phyloP scores from a whole-genome alignment of 768 basidiomycete genomes.

The Pholiota conissans region DNA sequence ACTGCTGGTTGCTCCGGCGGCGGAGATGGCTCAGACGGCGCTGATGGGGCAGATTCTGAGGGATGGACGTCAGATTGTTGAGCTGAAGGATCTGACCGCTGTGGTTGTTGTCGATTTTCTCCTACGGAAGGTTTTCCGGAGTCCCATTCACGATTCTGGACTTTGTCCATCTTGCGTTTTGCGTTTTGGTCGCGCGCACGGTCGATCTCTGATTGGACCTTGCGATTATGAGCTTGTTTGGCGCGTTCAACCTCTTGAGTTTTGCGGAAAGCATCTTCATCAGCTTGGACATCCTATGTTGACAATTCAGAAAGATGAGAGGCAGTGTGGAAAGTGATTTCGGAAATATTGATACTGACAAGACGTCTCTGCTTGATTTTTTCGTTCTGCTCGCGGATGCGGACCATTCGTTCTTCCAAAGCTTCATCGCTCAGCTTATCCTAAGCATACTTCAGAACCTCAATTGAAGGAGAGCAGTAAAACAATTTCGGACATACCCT shows the following conservation, averaged over 20 bases:
- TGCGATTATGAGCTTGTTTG: conserved; percentile 56
- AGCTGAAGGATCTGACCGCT: background rate
- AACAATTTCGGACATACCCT: conserved; percentile 42
- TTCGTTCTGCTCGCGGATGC: conserved; percentile 72
- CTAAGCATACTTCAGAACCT: conserved; percentile 31
- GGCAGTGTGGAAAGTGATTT: conserved; percentile 7
- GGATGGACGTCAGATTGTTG: background rate
- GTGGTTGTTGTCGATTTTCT: background rate
- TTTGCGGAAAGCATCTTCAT: conserved; percentile 77
- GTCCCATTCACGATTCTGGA: conserved; percentile 82
- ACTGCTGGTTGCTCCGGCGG: background rate
- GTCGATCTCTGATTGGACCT: conserved; percentile 69
- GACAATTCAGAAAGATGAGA: conserved; percentile 1
- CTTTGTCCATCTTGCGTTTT: conserved; percentile 79
- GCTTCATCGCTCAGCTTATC: conserved; percentile 71
- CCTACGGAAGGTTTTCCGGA: conserved; percentile 52
- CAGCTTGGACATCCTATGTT: conserved; percentile 73
- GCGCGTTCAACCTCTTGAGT: conserved; percentile 64
- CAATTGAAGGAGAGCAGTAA: background rate
- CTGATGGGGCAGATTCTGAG: background rate
- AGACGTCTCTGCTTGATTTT: conserved; percentile 70
- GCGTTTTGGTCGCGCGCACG: conserved; percentile 77
- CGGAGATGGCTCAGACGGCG: background rate
- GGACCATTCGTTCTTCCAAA: conserved; percentile 65
- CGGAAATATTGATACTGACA: conserved; percentile 37